Evolutionary conservation across 495 filamentous ascomycete genomes (phyloP), one percentile per base, ranked within the genome.

Genomic region (Cercophora scortea): DNA sequence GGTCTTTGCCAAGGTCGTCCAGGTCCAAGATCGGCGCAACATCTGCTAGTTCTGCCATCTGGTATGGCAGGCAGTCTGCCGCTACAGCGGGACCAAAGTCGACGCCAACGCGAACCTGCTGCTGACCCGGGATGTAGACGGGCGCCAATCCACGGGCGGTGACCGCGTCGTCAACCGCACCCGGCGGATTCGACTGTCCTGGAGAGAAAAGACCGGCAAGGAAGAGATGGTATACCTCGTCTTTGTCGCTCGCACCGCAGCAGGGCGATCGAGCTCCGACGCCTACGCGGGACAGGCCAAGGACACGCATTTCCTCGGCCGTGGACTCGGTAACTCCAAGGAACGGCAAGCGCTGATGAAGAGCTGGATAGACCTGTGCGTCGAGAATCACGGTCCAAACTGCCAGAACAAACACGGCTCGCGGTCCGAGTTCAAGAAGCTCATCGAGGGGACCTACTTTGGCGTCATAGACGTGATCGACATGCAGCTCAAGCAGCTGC

Each of bases 401-500:
- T 49, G 47, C 18, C 15, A 9, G 8, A 25, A 49, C 47, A 49
- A 17, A 11, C 47, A 49, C 18, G 36, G 36, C 0, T 19, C 13
- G 9, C 2, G 6, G n/a, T 17, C 13, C 34, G 47, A 49, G n/a
- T 49, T 49, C 47, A 16, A 34, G 4, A 10, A 12, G 34, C 47
- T 49, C 33, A n/a, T 49, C 16, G 17, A 49, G 4, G 17, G 17
- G n/a, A 49, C 48, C 17, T 42, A 50, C 38, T 50, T 50, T 35
- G 40, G 38, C 4, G 38, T 50, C 48, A 50, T 50, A 38, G 48
- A 50, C 40, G 48, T 50, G 1, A 17, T 34, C 10, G 48, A 50
- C 48, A 50, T 50, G 48, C 40, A 43, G 13, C 48, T 50, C 38
- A 49, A 49, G 35, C 6, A n/a, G 4, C n/a, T 49, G 10, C 47